phyloP scores from a whole-genome alignment of 1,284 basidiomycete species.

The Tilletia setariae region DNA sequence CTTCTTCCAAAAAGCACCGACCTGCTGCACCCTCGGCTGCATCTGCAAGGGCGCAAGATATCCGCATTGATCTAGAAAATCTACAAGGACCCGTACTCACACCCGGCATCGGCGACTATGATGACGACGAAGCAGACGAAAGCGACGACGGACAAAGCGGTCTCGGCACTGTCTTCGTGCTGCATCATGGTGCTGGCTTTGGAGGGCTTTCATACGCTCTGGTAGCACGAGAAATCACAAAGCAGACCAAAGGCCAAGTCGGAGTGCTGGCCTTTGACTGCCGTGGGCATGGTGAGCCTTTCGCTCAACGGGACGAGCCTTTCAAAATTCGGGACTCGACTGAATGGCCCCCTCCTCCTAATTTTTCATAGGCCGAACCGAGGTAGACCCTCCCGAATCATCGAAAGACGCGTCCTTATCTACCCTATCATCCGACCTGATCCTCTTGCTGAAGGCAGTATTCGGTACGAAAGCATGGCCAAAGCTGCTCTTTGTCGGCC shows the following conservation, averaged over 20 bases:
- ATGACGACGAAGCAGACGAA: constrained; percentile 53
- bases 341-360: background rate
- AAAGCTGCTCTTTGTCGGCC: constrained; percentile 48
- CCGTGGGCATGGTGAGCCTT: constrained; percentile 74
- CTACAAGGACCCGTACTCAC: constrained; percentile 20
- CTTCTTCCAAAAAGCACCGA: background rate
- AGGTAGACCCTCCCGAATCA: background rate
- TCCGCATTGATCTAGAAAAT: constrained; percentile 18
- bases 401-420: constrained; percentile 43
- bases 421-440: constrained; percentile 34
- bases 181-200: constrained; percentile 92
- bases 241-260: constrained; percentile 67
- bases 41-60: constrained; percentile 18
- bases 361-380: background rate
- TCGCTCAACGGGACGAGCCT: background rate
- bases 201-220: constrained; percentile 83
- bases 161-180: constrained; percentile 71
- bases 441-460: constrained; percentile 29
- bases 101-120: constrained; percentile 20
- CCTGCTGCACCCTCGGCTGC: background rate
- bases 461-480: constrained; percentile 34
- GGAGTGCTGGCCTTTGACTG: constrained; percentile 82
- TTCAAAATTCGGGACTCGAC: background rate
- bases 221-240: constrained; percentile 72
- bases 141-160: constrained; percentile 54